phyloP scores from a whole-genome alignment of 2,329 filamentous ascomycete genomes.

The Seiridium unicorne region DNA sequence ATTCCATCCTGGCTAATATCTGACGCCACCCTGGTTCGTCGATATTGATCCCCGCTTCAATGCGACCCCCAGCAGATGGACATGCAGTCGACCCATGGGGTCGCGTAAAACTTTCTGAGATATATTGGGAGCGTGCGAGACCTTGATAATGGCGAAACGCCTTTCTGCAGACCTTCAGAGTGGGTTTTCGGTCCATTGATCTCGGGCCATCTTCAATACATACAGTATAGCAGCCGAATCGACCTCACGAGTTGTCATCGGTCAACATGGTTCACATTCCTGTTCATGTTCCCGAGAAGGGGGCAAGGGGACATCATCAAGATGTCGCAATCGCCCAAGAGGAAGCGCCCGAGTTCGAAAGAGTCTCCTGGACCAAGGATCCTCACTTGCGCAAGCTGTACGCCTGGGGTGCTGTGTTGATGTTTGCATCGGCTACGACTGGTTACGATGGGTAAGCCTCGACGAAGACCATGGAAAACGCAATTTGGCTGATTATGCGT shows the following conservation, averaged over 20 bases:
- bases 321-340: constrained; percentile 31
- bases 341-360: constrained; percentile 49
- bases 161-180: background rate
- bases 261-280: background rate
- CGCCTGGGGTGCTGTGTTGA: constrained; percentile 49
- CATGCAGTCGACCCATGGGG: background rate
- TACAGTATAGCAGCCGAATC: background rate
- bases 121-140: background rate
- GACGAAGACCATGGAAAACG: background rate
- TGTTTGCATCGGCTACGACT: constrained; percentile 60
- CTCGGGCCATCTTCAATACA: background rate
- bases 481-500: background rate
- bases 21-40: background rate
- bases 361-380: constrained; percentile 55
- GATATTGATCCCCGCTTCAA: background rate
- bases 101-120: background rate
- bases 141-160: background rate
- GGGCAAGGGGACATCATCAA: background rate
- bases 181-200: background rate
- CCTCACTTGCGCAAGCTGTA: constrained; percentile 57
- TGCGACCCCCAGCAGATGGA: background rate
- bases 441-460: constrained; percentile 54
- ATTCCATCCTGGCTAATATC: constrained; percentile 5
- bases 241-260: background rate
- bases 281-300: background rate